Percentiles rank a stretch among this genome's conserved stretches.
Evolutionary conservation across 306 rosid genomes (phyloP).

Genomic region (Fagus crenata): DNA sequence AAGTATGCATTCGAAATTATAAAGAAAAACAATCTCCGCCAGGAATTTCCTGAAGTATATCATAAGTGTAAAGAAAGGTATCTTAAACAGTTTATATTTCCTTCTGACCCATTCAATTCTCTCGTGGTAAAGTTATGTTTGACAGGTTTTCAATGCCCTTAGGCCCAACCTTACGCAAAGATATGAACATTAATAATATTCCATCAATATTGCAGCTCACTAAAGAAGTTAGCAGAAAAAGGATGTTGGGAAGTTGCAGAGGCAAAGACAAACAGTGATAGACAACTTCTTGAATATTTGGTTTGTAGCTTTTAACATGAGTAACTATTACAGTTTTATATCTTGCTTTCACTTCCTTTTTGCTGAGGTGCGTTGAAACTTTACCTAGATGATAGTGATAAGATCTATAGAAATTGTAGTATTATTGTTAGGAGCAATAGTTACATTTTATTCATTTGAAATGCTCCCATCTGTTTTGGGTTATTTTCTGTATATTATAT

Average conservation of each 20-base stretch:
- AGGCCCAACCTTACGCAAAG: slow-evolving; percentile 16
- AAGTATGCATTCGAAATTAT: slow-evolving; percentile 67
- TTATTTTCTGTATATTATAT: slow-evolving; percentile 6
- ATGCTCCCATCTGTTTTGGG: not conserved
- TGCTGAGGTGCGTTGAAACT: not conserved
- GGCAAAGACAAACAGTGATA: slow-evolving; percentile 62
- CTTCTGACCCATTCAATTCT: slow-evolving; percentile 13
- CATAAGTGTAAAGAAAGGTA: slow-evolving; percentile 84
- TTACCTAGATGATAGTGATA: not conserved
- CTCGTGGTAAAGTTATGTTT: slow-evolving; percentile 16
- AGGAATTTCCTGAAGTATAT: slow-evolving; percentile 79
- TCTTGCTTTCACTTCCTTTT: not conserved
- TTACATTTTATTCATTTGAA: not conserved
- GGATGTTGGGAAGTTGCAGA: slow-evolving; percentile 99
- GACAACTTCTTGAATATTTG: slow-evolving; percentile 86
- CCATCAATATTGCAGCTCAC: slow-evolving; percentile 53
- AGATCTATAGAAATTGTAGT: not conserved
- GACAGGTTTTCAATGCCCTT: slow-evolving; percentile 27
- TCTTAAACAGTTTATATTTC: slow-evolving; percentile 19
- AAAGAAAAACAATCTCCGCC: slow-evolving; percentile 70
- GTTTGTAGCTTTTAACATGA: slow-evolving; percentile 48
- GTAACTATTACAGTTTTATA: slow-evolving; percentile 1
- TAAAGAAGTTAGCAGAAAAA: slow-evolving; percentile 84
- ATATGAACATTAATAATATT: slow-evolving; percentile 26
- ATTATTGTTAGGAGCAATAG: slow-evolving; percentile 11